A percentile compares a stretch with the other conserved stretches of the same genome.
Evolutionary conservation across 2,329 filamentous ascomycete species (phyloP).

Genomic region (Epichloe scottii): DNA sequence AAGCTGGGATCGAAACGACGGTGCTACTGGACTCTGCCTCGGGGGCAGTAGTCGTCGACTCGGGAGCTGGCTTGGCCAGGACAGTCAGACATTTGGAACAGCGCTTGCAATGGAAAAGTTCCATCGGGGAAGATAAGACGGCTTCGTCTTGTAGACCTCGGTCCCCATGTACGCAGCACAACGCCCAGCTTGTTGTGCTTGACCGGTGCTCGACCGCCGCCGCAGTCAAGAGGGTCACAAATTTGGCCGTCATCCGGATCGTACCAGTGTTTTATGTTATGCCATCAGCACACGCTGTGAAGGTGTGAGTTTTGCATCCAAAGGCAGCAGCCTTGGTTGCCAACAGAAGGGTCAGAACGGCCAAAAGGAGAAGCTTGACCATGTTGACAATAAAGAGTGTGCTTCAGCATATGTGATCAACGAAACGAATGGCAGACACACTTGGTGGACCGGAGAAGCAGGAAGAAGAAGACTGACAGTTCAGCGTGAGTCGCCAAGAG

Average conservation of each 20-base stretch:
- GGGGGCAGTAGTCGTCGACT: not conserved
- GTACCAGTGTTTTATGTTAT: conserved; percentile 21
- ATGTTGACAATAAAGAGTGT: not conserved
- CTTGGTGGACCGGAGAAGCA: too few relatives aligned
- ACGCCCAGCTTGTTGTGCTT: conserved; percentile 34
- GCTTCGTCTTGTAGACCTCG: conserved; percentile 5
- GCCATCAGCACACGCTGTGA: conserved; percentile 7
- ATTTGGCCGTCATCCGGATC: conserved; percentile 39
- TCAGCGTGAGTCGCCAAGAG: too few relatives aligned
- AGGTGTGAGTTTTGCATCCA: not conserved
- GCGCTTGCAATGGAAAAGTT: not conserved
- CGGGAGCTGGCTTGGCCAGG: not conserved
- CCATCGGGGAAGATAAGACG: not conserved
- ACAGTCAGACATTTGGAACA: not conserved
- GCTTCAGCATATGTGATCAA: not conserved
- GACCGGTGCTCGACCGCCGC: conserved; percentile 38
- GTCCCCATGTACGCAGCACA: conserved; percentile 32
- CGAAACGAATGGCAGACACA: not conserved
- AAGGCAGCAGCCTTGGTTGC: not conserved
- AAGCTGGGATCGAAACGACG: not conserved
- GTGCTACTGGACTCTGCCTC: not conserved
- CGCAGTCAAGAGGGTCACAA: conserved; percentile 40
- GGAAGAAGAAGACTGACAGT: too few relatives aligned
- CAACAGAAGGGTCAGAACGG: not conserved
- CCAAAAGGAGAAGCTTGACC: not conserved